A percentile compares a stretch with the other conserved stretches of the same genome.
Conservation (phyloP, 192 early-diverging fungal species). For the Hyaloraphidium curvatum region DNA sequence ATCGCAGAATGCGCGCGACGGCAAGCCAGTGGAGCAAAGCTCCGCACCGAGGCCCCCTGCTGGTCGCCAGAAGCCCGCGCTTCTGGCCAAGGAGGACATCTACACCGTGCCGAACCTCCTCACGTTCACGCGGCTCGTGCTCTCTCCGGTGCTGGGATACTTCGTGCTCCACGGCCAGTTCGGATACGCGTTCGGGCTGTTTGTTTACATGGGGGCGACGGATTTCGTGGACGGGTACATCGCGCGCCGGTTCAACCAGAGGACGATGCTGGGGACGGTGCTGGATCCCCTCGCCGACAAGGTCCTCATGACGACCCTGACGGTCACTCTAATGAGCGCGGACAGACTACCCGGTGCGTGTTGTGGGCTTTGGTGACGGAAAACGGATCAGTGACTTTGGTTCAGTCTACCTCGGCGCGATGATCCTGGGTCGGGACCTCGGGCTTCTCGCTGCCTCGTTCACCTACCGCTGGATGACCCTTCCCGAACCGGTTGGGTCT, state of each 20-base stretch:
- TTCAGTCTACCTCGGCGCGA: slow-evolving; percentile 37
- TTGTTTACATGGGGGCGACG: slow-evolving; percentile 64
- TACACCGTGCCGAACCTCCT: slow-evolving; percentile 79
- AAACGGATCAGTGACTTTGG: neutral
- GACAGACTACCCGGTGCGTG: slow-evolving; percentile 48
- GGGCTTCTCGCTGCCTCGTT: slow-evolving; percentile 57
- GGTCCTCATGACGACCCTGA: slow-evolving; percentile 73
- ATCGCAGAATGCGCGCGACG: too few species aligned
- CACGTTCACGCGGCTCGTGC: slow-evolving; percentile 54
- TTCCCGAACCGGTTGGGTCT: slow-evolving; percentile 53
- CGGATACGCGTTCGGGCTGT: slow-evolving; percentile 45
- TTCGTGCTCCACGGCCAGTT: slow-evolving; percentile 59
- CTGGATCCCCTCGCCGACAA: slow-evolving; percentile 92
- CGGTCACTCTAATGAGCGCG: slow-evolving; percentile 49
- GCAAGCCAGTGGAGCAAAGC: too few species aligned
- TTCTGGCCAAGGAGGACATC: slow-evolving; percentile 81
- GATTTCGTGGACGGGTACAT: slow-evolving; percentile 82
- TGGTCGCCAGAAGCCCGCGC: too few species aligned
- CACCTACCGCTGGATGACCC: slow-evolving; percentile 66
- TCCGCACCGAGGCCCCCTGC: too few species aligned
- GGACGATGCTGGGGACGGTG: slow-evolving; percentile 67
- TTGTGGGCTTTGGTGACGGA: too few species aligned
- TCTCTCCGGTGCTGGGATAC: slow-evolving; percentile 77
- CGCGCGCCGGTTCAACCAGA: slow-evolving; percentile 68
- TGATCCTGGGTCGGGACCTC: slow-evolving; percentile 76